Evolutionary conservation across 1,284 basidiomycete genomes (phyloP).

Genomic region (Athelia sp.): DNA sequence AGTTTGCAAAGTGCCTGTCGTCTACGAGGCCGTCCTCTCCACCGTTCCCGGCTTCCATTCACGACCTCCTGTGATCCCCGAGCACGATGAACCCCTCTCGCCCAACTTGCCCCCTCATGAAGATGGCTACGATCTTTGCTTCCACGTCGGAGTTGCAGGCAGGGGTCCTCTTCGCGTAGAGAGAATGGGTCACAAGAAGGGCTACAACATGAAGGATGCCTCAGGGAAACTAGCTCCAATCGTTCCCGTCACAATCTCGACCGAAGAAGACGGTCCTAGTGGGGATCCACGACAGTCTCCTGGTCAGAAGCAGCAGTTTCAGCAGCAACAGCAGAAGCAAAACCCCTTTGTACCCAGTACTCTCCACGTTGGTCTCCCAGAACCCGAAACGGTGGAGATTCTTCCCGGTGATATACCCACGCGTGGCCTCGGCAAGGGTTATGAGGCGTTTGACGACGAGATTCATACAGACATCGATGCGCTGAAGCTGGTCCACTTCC

Average conservation of each 20-base stretch:
- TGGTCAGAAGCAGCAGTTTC: constrained; percentile 28
- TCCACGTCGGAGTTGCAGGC: constrained; percentile 68
- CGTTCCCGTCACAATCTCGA: constrained; percentile 28
- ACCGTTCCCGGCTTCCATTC: constrained; percentile 56
- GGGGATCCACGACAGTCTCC: constrained; percentile 19
- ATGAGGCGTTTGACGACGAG: constrained; percentile 40
- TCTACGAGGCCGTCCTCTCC: constrained; percentile 56
- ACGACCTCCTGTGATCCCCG: constrained; percentile 54
- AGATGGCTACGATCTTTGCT: constrained; percentile 67
- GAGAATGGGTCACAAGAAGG: constrained; percentile 61
- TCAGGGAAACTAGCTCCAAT: constrained; percentile 51
- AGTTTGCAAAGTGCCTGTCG: constrained; percentile 53
- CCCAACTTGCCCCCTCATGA: constrained; percentile 38
- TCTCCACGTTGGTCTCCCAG: constrained; percentile 12
- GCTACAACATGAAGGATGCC: constrained; percentile 68
- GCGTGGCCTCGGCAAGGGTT: constrained; percentile 48
- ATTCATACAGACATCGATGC: constrained; percentile 44
- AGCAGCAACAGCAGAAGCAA: constrained; percentile 21
- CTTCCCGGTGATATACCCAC: constrained; percentile 28
- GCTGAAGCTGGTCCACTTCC: constrained; percentile 24
- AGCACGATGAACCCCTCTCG: constrained; percentile 23
- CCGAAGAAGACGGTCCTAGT: constrained; percentile 14
- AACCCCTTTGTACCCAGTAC: background rate
- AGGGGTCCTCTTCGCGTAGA: constrained; percentile 64
- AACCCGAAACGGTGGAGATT: constrained; percentile 8